Evolutionary conservation across 805 yeast species (phyloP), one percentile per base, ranked within the genome.

Genomic region (Wickerhamiella kurtzmanii): DNA sequence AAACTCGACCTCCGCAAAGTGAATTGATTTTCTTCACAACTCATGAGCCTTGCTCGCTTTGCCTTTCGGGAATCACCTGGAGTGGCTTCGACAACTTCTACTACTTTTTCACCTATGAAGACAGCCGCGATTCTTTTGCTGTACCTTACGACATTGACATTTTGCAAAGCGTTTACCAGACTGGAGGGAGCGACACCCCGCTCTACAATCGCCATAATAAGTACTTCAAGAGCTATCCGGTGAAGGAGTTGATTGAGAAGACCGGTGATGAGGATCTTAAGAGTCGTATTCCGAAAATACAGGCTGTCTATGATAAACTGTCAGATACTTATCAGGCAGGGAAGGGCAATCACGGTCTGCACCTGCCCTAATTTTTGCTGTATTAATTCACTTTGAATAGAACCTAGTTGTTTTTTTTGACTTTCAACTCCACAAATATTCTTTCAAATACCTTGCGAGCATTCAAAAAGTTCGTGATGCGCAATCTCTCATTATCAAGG

Each of bases 401-500:
- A 25, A 25, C 6, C 6, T 6, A 11, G 6, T 25, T 25, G 6
- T 25, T 6, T 6, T 25, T 25, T 11, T 25, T 25, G 9, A 11
- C 11, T 25, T 11, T 47, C 17, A 55, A 41, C 37, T 53, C 45
- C n/a, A 22, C 40, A 37, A 57, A 55, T 5, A 53, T 49, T 11
- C 45, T 43, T 44, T 48, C 52, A 40, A 68, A 61, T 9, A 89
- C 79, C 25, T 70, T 71, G 49, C 87, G 75, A 50, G 89, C 73
- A 49, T 81, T 84, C 57, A 79, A 77, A 57, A 88, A 70, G 59
- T 89, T 89, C 36, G 79, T 68, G 20, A 89, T 76, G 47, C 97
- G 68, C 42, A 89, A 62, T 52, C 92, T 74, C 64, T 89, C 98
- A 59, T 92, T 82, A 58, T 80, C 78, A 56, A 89, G 72, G 67